Evolutionary conservation across 768 basidiomycete genomes (phyloP).

Genomic region (Baorangia bicolor): DNA sequence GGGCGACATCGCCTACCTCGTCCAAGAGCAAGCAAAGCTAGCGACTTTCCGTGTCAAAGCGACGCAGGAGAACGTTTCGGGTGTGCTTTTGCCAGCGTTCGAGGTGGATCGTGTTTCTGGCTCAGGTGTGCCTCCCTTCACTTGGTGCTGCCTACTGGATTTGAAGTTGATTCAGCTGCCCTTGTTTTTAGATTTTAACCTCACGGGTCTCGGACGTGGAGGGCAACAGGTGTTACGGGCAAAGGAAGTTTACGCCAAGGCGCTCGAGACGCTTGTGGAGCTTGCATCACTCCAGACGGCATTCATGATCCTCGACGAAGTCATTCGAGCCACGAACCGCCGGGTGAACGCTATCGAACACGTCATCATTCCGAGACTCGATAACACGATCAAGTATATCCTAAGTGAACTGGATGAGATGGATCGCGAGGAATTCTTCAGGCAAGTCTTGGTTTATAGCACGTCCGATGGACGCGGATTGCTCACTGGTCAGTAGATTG

Average conservation of each 20-base stretch:
- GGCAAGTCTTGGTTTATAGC: conserved; percentile 43
- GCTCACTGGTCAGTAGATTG: conserved; percentile 48
- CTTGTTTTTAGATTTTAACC: conserved; percentile 76
- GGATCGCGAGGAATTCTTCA: conserved; percentile 95
- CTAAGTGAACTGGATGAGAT: conserved; percentile 97
- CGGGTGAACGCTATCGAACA: conserved; percentile 99
- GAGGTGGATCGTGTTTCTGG: conserved; percentile 86
- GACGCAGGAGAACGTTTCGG: conserved; percentile 97
- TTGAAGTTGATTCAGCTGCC: neutral
- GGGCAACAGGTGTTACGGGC: conserved; percentile 94
- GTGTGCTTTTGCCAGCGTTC: conserved; percentile 93
- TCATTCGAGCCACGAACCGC: conserved; percentile 98
- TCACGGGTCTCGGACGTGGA: conserved; percentile 95
- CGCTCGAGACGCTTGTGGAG: conserved; percentile 95
- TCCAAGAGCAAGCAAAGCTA: conserved; percentile 91
- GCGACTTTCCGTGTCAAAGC: conserved; percentile 93
- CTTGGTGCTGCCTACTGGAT: neutral
- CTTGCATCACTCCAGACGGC: conserved; percentile 96
- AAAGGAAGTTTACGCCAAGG: conserved; percentile 98
- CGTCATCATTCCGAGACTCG: conserved; percentile 90
- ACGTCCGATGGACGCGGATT: neutral
- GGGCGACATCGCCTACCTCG: conserved; percentile 95
- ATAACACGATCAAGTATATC: conserved; percentile 98
- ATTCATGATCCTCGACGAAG: conserved; percentile 97
- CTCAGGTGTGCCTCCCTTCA: conserved; percentile 53